Percentiles rank a stretch among this genome's conserved stretches.
phyloP scores from a whole-genome alignment of 768 basidiomycete species.

The Panellus pusillus region DNA sequence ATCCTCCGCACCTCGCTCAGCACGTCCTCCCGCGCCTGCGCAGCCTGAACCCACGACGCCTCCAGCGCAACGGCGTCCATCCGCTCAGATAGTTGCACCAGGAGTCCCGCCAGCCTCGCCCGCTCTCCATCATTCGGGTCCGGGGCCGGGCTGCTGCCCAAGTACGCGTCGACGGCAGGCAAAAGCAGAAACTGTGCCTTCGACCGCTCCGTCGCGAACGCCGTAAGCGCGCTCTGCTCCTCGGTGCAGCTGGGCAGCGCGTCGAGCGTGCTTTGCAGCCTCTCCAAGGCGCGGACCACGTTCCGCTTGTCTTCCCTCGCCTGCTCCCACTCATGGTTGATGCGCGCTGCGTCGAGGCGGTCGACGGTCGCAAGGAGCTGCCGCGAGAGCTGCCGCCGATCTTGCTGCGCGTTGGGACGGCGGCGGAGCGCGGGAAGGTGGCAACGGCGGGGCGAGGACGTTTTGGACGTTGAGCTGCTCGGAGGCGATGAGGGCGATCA shows the following conservation, averaged over 20 bases:
- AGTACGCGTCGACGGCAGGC: slow-evolving; percentile 8
- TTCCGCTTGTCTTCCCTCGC: slow-evolving; percentile 1
- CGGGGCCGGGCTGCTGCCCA: neutral
- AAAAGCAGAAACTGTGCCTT: slow-evolving; percentile 3
- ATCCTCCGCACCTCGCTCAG: slow-evolving; percentile 7
- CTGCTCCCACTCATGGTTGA: slow-evolving; percentile 8
- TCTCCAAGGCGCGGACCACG: neutral
- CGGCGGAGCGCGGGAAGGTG: slow-evolving; percentile 11
- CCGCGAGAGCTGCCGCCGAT: slow-evolving; percentile 2
- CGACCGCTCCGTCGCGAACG: slow-evolving; percentile 3
- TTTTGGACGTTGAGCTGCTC: slow-evolving; percentile 7
- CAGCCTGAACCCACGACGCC: slow-evolving; percentile 4
- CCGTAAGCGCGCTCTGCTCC: slow-evolving; percentile 6
- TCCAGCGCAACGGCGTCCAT: slow-evolving; percentile 4
- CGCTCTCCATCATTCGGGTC: slow-evolving; percentile 9
- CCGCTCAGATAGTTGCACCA: slow-evolving; percentile 2
- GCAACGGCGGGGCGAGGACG: slow-evolving; percentile 10
- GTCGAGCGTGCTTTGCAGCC: slow-evolving; percentile 5
- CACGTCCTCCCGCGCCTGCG: neutral
- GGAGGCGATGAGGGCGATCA: slow-evolving; percentile 1
- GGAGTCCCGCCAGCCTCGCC: slow-evolving; percentile 2
- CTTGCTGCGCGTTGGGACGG: neutral
- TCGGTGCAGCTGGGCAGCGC: slow-evolving; percentile 5
- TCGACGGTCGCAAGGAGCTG: slow-evolving; percentile 10
- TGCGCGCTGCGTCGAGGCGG: slow-evolving; percentile 1